These are phyloP conservation scores for Blastobotrys proliferans DNA, from an alignment of 1,139 yeast genomes.

Conservation along the genomic window DNA sequence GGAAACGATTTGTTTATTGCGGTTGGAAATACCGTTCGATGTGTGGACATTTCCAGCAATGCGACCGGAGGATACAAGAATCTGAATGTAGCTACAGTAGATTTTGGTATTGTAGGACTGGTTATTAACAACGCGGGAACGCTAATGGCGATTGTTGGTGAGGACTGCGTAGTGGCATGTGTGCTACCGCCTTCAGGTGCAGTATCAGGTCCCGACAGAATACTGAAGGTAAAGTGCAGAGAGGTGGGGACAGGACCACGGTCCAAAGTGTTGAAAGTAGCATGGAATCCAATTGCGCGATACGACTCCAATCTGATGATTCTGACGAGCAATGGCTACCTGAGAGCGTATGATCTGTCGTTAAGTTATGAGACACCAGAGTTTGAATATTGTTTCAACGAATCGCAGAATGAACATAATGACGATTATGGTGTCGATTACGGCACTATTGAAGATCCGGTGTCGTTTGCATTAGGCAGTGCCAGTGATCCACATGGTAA, in stretches of 20 bases:
- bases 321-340: slow-evolving; percentile 36
- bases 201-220: slow-evolving; percentile 22
- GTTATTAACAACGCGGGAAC: slow-evolving; percentile 41
- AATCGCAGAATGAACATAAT: background rate
- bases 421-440: slow-evolving; percentile 11
- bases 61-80: slow-evolving; percentile 18
- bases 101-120: slow-evolving; percentile 30
- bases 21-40: slow-evolving; percentile 29
- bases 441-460: slow-evolving; percentile 25
- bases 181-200: slow-evolving; percentile 32
- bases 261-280: slow-evolving; percentile 27
- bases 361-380: slow-evolving; percentile 29
- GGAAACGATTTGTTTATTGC: slow-evolving; percentile 33
- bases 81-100: slow-evolving; percentile 28
- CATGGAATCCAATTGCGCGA: slow-evolving; percentile 45
- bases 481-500: slow-evolving; percentile 37
- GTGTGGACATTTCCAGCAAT: slow-evolving; percentile 21
- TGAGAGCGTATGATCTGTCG: slow-evolving; percentile 38
- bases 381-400: slow-evolving; percentile 8
- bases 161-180: slow-evolving; percentile 33
- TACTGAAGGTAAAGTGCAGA: slow-evolving; percentile 11
- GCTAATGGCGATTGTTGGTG: slow-evolving; percentile 41
- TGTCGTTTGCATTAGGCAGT: slow-evolving; percentile 49
- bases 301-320: slow-evolving; percentile 42
- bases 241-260: slow-evolving; percentile 8